Evolutionary conservation across 805 yeast species (phyloP), one percentile per base, ranked within the genome.

Genomic region (Kodamaea sagamina): DNA sequence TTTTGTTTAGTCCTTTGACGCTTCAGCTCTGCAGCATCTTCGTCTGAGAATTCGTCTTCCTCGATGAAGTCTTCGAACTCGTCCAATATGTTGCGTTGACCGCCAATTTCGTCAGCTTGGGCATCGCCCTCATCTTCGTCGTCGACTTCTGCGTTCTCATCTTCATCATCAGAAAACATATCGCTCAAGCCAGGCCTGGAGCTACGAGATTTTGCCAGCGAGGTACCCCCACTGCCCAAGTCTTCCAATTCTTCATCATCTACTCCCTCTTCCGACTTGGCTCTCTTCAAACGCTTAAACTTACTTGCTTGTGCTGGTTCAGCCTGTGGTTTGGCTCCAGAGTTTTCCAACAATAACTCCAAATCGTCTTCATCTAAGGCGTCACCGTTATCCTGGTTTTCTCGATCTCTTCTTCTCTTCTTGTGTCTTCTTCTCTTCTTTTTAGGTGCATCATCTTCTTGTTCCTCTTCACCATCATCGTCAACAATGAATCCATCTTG

Each of bases 61-160:
- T 92, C 99, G 53, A 93, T 93, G 67, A 93, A 93, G 60, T 90
- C 99, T 61, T 89, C 99, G 55, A 92, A 81, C 63, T 93, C 98
- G 59, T 89, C 96, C 51, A 81, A 64, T 32, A 63, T 69, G 57
- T 70, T 70, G 19, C 66, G 58, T 15, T 65, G 64, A 43, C 60
- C 59, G 12, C 42, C 47, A 10, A 39, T 48, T 49, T 57, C 63
- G 24, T 57, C 67, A 8, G 26, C 65, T 13, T 40, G 49, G 4
- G 52, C 62, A 10, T 56, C 67, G 12, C 55, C 64, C 7, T 55
- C 69, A 44, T 66, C 77, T 25, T 51, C 62, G n/a, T 48, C 61
- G n/a, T 51, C 50, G 32, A 54, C 61, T 12, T 44, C 55, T 18
- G 48, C 64, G 11, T 57, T 63, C 25, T 57, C 68, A 15, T 47